Conservation (phyloP, 306 rosid genomes). For the Cucurbita maxima region DNA sequence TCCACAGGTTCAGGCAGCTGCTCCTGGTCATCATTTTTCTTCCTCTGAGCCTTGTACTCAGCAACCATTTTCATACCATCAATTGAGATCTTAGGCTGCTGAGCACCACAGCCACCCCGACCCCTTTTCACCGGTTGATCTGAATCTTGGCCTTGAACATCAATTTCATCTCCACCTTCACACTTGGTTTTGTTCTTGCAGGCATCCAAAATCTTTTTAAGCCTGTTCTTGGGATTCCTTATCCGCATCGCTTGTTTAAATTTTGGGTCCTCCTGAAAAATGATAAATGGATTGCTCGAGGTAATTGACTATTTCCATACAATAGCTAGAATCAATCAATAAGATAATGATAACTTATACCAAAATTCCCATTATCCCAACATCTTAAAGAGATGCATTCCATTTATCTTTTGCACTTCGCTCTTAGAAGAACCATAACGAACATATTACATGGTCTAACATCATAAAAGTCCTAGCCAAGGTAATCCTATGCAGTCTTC, state of each 20-base stretch:
- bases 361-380: background rate
- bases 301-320: background rate
- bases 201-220: slow-evolving; percentile 76
- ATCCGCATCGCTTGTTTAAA: slow-evolving; percentile 84
- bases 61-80: slow-evolving; percentile 93
- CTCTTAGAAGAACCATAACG: background rate
- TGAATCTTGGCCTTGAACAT: slow-evolving; percentile 42
- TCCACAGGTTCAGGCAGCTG: slow-evolving; percentile 97
- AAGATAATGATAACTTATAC: background rate
- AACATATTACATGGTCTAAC: background rate
- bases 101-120: slow-evolving; percentile 98
- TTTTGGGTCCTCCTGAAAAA: slow-evolving; percentile 69
- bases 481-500: background rate
- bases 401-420: background rate
- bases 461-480: background rate
- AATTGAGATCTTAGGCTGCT: slow-evolving; percentile 80
- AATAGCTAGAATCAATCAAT: background rate
- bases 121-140: slow-evolving; percentile 76
- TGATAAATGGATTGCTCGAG: background rate
- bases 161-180: slow-evolving; percentile 96
- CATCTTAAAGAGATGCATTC: background rate
- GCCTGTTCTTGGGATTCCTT: slow-evolving; percentile 67
- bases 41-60: slow-evolving; percentile 79
- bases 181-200: slow-evolving; percentile 83
- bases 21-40: slow-evolving; percentile 88